phyloP scores from a whole-genome alignment of 1,284 basidiomycete genomes.

The Trichosporon faecale region DNA sequence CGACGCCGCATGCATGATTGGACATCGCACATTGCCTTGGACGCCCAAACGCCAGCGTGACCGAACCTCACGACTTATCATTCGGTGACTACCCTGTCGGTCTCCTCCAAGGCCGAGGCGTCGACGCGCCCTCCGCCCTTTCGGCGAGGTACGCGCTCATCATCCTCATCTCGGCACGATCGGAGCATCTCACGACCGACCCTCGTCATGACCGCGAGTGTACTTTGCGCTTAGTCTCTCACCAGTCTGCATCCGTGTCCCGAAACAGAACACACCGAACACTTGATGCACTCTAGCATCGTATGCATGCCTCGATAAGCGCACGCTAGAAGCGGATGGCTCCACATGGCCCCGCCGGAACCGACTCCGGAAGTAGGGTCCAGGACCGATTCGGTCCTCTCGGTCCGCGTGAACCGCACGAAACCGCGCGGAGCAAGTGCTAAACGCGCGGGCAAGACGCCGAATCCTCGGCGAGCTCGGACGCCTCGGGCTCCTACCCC shows the following conservation, averaged over 20 bases:
- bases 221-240: not conserved
- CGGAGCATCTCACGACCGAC: not conserved
- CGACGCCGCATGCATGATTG: too few species aligned
- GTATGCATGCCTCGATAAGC: not conserved
- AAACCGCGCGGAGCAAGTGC: not conserved
- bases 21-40: too few species aligned
- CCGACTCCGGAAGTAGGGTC: not conserved
- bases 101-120: not conserved
- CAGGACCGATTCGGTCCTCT: not conserved
- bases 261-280: not conserved
- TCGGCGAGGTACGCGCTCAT: not conserved
- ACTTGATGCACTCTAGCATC: too few species aligned
- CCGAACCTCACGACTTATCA: not conserved
- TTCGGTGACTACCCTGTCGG: not conserved
- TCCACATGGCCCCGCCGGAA: not conserved
- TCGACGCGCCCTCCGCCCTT: not conserved
- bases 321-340: not conserved
- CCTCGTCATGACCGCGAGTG: not conserved
- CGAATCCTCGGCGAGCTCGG: conserved; percentile 1
- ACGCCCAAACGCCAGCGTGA: not conserved
- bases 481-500: too few species aligned
- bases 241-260: not conserved
- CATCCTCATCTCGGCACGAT: not conserved
- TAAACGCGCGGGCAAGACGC: not conserved
- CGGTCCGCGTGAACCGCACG: not conserved